A percentile compares a stretch with the other conserved stretches of the same genome.
Conservation (phyloP, 1,284 basidiomycete genomes). For the Ceratobasidium sp. region DNA sequence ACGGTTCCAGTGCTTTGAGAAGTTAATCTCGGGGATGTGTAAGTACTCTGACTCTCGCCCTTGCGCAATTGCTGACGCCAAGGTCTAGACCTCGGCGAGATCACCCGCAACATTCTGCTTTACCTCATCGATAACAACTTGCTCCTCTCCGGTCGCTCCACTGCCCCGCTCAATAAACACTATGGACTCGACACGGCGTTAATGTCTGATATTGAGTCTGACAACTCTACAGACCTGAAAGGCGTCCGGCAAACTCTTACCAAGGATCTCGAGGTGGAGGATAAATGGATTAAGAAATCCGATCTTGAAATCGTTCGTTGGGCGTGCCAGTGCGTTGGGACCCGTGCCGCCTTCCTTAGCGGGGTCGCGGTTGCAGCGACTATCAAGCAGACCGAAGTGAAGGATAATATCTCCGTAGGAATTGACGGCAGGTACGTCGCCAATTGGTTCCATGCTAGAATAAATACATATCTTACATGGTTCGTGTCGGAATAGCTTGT, state of each 20-base stretch:
- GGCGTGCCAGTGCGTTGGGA: slow-evolving; percentile 78
- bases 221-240: slow-evolving; percentile 46
- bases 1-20: slow-evolving; percentile 93
- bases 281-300: slow-evolving; percentile 55
- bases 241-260: slow-evolving; percentile 35
- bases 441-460: slow-evolving; percentile 39
- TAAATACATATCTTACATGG: background rate
- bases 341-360: slow-evolving; percentile 82
- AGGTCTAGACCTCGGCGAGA: slow-evolving; percentile 80
- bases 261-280: slow-evolving; percentile 20
- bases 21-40: slow-evolving; percentile 98
- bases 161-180: slow-evolving; percentile 77
- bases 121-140: slow-evolving; percentile 77
- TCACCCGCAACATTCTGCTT: slow-evolving; percentile 84
- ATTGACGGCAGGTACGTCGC: slow-evolving; percentile 81
- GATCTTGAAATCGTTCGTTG: slow-evolving; percentile 80
- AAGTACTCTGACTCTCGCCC: slow-evolving; percentile 41
- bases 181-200: slow-evolving; percentile 94
- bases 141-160: slow-evolving; percentile 83
- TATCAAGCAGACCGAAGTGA: slow-evolving; percentile 74
- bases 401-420: slow-evolving; percentile 72
- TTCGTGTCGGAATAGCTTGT: slow-evolving; percentile 61
- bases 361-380: slow-evolving; percentile 88
- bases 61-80: background rate
- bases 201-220: slow-evolving; percentile 81